Base-by-base conservation (phyloP, 2,329 filamentous ascomycete species). In the Botrytis medusae region DNA sequence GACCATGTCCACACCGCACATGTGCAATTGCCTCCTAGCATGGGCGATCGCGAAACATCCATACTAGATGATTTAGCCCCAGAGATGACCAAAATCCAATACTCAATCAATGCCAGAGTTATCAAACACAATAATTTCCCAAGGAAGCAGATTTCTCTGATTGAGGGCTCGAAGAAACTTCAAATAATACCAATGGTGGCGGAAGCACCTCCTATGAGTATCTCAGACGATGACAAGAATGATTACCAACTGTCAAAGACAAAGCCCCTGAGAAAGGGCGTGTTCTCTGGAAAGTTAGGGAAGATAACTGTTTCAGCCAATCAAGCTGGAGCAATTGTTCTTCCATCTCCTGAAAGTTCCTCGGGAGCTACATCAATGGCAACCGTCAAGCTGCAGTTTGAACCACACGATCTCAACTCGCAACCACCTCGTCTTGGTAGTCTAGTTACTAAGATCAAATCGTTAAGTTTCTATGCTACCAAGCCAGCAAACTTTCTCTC, bases 261-360 rank as follows among this genome's bases (percentile, higher is more conserved):
- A 16, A 81, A 81, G 69, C 70, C 74, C 0, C 73, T 81, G 44
- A 78, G 76, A 67, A 80, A 81, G 61, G 79, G 80, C 2, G 72
- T 81, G 42, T 81, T 81, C 64, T 80, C 79, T 37, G 80, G 80
- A 18, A 80, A 79, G 67, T 73, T 81, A 2, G 80, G 80, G 61
- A 79, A 75, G 32, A 79, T 81, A 60, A 81, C 79, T 1, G 77
- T 79, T 29, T 78, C 79, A 16, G 76, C 79, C 37, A 75, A 74
- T 10, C 80, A 81, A 74, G 75, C 80, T 20, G 71, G 74, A 37
- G 79, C 80, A 8, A 73, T 81, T 22, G 71, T 79, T n/a, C 76
- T 80, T 18, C 76, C 78, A 59, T 65, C 78, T n/a, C 77, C 78
- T 42, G 71, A 74, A n/a, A 71, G 59, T 1, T 67, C 72, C 4